A percentile compares a stretch with the other conserved stretches of the same genome.
phyloP scores from a whole-genome alignment of 352 stramenopile genomes.

The Thalassiosira sp. region DNA sequence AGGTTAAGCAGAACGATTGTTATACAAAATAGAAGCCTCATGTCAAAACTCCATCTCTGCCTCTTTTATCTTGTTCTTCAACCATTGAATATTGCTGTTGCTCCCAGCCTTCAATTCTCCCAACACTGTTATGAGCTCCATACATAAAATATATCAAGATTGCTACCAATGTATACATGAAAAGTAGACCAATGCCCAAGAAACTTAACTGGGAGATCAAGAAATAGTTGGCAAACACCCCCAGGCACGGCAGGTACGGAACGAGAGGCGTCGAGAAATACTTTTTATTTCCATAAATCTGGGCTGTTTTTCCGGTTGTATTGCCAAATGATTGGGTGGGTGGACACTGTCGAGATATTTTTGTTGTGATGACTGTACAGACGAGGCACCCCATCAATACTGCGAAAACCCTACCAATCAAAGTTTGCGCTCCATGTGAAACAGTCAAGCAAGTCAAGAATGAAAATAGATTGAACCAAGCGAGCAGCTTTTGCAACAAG shows the following conservation, averaged over 20 bases:
- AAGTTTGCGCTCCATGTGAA: constrained; percentile 27
- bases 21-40: constrained; percentile 19
- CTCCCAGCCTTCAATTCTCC: constrained; percentile 37
- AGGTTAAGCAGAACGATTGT: too few relatives aligned
- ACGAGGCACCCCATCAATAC: constrained; percentile 23
- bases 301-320: constrained; percentile 14
- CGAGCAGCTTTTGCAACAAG: constrained; percentile 45
- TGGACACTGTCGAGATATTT: constrained; percentile 46
- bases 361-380: constrained; percentile 25
- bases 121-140: constrained; percentile 48
- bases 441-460: constrained; percentile 52
- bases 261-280: constrained; percentile 68
- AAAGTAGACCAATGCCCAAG: constrained; percentile 59
- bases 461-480: constrained; percentile 57
- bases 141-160: constrained; percentile 59
- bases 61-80: constrained; percentile 27
- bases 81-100: constrained; percentile 43
- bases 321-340: constrained; percentile 37
- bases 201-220: constrained; percentile 74
- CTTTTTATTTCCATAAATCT: constrained; percentile 29
- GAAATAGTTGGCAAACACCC: constrained; percentile 80
- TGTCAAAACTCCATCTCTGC: constrained; percentile 33
- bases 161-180: constrained; percentile 54
- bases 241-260: constrained; percentile 65
- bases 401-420: constrained; percentile 34